phyloP scores from a whole-genome alignment of 441 rosid genomes.

The Pelargonium exstipulatum region DNA sequence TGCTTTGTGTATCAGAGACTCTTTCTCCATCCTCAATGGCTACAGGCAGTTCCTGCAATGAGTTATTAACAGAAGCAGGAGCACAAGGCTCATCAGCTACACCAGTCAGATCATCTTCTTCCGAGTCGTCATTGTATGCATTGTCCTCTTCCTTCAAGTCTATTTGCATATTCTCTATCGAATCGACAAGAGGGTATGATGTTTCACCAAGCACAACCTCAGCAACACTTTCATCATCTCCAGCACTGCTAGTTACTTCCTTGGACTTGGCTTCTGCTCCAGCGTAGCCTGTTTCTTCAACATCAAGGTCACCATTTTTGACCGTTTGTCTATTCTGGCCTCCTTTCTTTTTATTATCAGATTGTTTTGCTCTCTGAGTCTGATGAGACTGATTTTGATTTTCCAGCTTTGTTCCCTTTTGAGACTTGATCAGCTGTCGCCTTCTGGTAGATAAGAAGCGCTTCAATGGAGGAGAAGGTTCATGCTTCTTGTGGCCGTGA shows the following conservation, averaged over 20 bases:
- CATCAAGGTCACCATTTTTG: constrained; percentile 14
- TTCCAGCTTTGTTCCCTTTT: constrained; percentile 42
- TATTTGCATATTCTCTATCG: too few species aligned
- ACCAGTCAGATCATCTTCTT: too few species aligned
- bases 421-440: constrained; percentile 36
- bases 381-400: constrained; percentile 18
- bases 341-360: constrained; percentile 34
- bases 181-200: too few species aligned
- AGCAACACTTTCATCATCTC: too few species aligned
- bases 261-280: not conserved
- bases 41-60: not conserved
- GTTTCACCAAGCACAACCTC: too few species aligned
- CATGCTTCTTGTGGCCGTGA: constrained; percentile 55
- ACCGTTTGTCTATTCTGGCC: constrained; percentile 14
- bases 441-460: constrained; percentile 62
- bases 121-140: too few species aligned
- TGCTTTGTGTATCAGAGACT: constrained; percentile 21
- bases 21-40: not conserved
- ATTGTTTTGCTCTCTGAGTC: constrained; percentile 29
- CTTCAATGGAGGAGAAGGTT: constrained; percentile 49
- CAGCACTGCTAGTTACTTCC: not conserved
- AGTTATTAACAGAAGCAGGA: not conserved
- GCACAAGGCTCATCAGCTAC: too few species aligned
- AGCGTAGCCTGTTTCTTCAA: constrained; percentile 14
- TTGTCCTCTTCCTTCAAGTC: too few species aligned